Evolutionary conservation across 2,329 filamentous ascomycete species (phyloP).

Genomic region (Xylariaceae sp.): DNA sequence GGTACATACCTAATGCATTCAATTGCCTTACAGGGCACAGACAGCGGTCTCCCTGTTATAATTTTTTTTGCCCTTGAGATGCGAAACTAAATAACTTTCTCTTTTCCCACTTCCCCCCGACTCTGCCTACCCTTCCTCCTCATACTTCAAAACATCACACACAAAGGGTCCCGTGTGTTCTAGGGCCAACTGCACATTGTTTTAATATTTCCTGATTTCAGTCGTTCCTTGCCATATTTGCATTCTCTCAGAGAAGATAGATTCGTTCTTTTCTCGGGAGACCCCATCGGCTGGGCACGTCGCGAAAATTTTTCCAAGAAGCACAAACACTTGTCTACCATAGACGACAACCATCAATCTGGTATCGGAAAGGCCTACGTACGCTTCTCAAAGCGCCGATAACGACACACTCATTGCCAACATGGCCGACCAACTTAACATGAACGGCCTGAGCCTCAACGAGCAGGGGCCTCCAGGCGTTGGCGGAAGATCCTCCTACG

Average conservation of each 20-base stretch:
- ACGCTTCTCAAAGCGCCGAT: conserved; percentile 3
- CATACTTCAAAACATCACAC: conserved; percentile 12
- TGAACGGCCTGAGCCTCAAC: conserved; percentile 65
- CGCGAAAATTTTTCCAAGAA: conserved; percentile 21
- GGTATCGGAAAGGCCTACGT: not conserved
- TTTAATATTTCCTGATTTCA: conserved; percentile 17
- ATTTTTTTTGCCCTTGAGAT: conserved; percentile 19
- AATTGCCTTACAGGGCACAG: too few species aligned
- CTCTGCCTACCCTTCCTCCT: conserved; percentile 7
- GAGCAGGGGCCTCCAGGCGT: conserved; percentile 33
- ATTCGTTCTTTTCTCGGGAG: conserved; percentile 26
- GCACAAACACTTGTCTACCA: conserved; percentile 10
- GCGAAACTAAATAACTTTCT: conserved; percentile 8
- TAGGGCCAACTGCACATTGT: conserved; percentile 15
- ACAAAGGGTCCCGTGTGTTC: conserved; percentile 15
- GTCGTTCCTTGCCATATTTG: conserved; percentile 16
- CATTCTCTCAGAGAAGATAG: conserved; percentile 26
- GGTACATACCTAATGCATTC: not conserved
- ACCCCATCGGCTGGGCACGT: conserved; percentile 27
- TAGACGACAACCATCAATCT: conserved; percentile 11
- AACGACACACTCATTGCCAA: conserved; percentile 32
- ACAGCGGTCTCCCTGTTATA: conserved; percentile 9
- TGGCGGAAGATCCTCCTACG: conserved; percentile 64
- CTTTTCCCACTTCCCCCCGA: conserved; percentile 11
- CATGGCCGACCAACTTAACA: conserved; percentile 83